Evolutionary conservation across 2,329 filamentous ascomycete species (phyloP).

Genomic region (Alternaria arbusti): DNA sequence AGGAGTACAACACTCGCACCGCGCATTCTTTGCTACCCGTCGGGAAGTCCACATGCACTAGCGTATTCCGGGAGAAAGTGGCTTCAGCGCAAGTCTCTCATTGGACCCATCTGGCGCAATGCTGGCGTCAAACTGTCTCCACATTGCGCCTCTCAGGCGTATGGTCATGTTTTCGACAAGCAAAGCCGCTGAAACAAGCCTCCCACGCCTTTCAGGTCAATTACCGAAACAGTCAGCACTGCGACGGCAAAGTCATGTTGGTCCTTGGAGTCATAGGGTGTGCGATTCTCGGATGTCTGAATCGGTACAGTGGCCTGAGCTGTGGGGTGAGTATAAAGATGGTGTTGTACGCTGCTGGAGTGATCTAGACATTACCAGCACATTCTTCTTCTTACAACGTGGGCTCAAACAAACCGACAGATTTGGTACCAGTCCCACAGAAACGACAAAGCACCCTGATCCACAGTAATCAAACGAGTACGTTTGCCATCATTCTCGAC

Average conservation of each 20-base stretch:
- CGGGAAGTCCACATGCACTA: background rate
- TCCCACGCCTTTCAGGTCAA: background rate
- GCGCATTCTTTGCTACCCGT: background rate
- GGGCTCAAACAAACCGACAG: background rate
- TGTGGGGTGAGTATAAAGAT: slow-evolving; percentile 3
- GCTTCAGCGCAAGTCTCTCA: background rate
- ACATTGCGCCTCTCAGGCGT: background rate
- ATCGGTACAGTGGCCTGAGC: background rate
- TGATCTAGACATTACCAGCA: background rate
- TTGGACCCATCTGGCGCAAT: background rate
- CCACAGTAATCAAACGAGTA: background rate
- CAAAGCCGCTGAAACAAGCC: background rate
- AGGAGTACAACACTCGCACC: background rate
- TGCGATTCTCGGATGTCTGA: background rate
- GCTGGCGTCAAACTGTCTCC: background rate
- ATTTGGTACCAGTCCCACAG: background rate
- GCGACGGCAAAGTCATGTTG: background rate
- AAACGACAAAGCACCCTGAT: background rate
- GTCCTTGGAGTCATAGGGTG: slow-evolving; percentile 5
- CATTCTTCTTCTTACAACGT: background rate
- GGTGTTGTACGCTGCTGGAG: background rate
- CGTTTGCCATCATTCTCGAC: background rate
- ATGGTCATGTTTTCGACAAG: background rate
- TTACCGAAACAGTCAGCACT: background rate
- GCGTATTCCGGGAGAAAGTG: background rate